Percentiles rank a stretch among this genome's conserved stretches.
Conservation (phyloP, 345 rosid species). For the Lumnitzera littorea region DNA sequence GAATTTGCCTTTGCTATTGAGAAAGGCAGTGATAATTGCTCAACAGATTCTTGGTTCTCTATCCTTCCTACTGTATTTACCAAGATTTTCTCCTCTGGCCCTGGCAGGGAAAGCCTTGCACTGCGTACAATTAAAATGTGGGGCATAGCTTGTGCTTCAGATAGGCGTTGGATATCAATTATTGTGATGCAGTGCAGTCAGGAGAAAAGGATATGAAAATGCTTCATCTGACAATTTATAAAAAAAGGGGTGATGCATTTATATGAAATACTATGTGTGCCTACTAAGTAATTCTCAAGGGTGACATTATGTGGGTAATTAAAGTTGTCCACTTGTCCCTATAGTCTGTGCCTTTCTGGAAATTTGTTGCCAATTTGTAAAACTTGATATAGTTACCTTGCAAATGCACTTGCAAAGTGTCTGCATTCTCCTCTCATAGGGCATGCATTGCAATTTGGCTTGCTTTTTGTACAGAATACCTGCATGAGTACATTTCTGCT, state of each 20-base stretch:
- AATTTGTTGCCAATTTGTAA: too few relatives aligned
- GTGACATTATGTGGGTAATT: too few relatives aligned
- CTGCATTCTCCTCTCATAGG: conserved; percentile 99
- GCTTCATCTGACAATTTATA: too few relatives aligned
- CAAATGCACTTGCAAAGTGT: conserved; percentile 98
- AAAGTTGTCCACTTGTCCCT: too few relatives aligned
- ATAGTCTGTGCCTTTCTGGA: too few relatives aligned
- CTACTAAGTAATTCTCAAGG: too few relatives aligned
- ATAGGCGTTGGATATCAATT: background rate
- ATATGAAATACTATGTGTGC: too few relatives aligned
- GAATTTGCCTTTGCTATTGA: conserved; percentile 29
- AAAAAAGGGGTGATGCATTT: too few relatives aligned
- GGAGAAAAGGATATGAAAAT: too few relatives aligned
- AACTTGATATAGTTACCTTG: conserved; percentile 48
- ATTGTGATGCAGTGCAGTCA: too few relatives aligned
- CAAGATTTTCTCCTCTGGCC: conserved; percentile 51
- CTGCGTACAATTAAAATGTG: conserved; percentile 31
- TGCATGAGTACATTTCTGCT: conserved; percentile 24
- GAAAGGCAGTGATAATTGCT: conserved; percentile 33
- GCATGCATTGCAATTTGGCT: conserved; percentile 94
- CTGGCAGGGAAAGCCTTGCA: conserved; percentile 82
- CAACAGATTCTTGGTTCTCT: conserved; percentile 26
- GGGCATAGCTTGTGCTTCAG: background rate
- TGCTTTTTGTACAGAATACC: conserved; percentile 96
- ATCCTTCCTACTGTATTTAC: conserved; percentile 8